These are phyloP conservation scores for Abrus precatorius DNA, from an alignment of 306 rosid genomes.

Conservation along the genomic window DNA sequence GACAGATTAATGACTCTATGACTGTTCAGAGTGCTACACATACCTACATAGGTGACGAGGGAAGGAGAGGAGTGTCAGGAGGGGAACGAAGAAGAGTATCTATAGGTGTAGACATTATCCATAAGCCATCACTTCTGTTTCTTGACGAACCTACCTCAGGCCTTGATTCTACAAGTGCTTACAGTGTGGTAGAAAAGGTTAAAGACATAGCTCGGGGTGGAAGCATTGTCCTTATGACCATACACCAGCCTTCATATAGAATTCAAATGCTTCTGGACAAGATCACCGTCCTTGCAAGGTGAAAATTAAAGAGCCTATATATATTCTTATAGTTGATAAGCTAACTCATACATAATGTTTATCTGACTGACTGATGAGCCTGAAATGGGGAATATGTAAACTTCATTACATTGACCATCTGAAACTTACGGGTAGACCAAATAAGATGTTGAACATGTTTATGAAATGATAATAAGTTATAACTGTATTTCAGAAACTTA, in stretches of 20 bases:
- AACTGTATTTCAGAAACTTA: conserved; percentile 4
- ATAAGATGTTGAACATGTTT: background rate
- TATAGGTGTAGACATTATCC: conserved; percentile 86
- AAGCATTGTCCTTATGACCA: conserved; percentile 90
- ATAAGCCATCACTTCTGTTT: conserved; percentile 80
- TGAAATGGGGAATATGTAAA: conserved; percentile 1
- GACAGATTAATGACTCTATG: conserved; percentile 17
- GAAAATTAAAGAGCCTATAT: conserved; percentile 14
- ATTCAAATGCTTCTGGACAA: conserved; percentile 85
- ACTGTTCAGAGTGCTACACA: conserved; percentile 74
- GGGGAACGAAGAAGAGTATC: conserved; percentile 92
- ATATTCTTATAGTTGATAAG: conserved; percentile 19
- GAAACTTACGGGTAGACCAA: background rate
- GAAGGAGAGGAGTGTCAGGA: conserved; percentile 87
- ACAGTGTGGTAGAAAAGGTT: conserved; percentile 86
- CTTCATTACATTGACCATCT: background rate
- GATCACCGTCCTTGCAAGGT: conserved; percentile 89
- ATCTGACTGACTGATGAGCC: background rate
- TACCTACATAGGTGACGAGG: conserved; percentile 88
- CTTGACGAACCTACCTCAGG: conserved; percentile 97
- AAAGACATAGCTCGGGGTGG: conserved; percentile 89
- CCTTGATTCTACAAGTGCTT: conserved; percentile 90
- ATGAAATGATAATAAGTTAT: background rate
- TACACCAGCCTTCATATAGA: conserved; percentile 90
- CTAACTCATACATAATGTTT: background rate